Evolutionary conservation across 2,329 filamentous ascomycete species (phyloP), one percentile per base, ranked within the genome.

Genomic region (Claviceps monticola): DNA sequence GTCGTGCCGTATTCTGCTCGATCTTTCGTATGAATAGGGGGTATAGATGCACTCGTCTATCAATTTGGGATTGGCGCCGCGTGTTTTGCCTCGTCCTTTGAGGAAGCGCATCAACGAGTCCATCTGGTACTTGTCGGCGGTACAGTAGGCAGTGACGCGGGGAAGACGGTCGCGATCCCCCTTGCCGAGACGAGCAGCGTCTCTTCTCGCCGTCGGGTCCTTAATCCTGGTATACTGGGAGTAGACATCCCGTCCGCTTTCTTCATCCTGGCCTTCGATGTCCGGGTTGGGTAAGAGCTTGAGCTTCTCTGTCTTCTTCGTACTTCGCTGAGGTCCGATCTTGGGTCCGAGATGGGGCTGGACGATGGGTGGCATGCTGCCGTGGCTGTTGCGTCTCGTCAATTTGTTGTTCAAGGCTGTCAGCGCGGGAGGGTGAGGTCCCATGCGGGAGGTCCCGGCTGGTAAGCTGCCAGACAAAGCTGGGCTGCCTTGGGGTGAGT

Each of bases 11-110:
- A 44, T 50, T 36, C 41, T 56, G 36, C 53, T 58, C 17, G 63
- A 54, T 51, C 79, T 75, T 43, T 75, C 74, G 66, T 96, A 96
- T 61, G 82, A 84, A 67, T 95, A 98, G 0, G 91, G 88, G 11
- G 91, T 88, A 69, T 98, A 98, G 59, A 98, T 88, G 67, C 93
- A 98, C 68, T 98, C 93, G 65, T 98, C 93, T 60, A 96, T 96
- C 53, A 93, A 71, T 68, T 96, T 97, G 1, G 93, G 91, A 54
- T 82, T 86, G 16, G 90, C 82, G 17, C 88, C 87, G 60, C 87
- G 80, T 36, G 80, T 79, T 66, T 86, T 88, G 46, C 80, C 78
- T 54, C 87, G 79, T 34, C 88, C 87, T 66, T 98, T 98, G 56
- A 98, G 71, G 63, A 91, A 98, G 45, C 85, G 83, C 79, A 95